phyloP scores from a whole-genome alignment of 129 eudicot genomes.

The Centaurea solstitialis region DNA sequence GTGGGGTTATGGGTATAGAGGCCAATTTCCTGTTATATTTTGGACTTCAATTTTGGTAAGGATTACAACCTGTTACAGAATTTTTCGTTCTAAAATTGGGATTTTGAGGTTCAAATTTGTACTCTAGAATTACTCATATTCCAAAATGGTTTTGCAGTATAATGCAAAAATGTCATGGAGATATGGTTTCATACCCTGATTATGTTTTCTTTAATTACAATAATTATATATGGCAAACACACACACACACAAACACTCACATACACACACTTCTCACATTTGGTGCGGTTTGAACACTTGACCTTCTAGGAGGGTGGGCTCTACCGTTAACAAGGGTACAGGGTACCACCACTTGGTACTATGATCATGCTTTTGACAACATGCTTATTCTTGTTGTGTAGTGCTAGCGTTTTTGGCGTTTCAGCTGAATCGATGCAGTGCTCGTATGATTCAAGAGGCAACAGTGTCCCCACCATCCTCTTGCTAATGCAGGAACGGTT shows the following conservation, averaged over 20 bases:
- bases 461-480: conserved; percentile 91
- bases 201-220: neutral
- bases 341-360: too few relatives aligned
- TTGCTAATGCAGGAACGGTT: conserved; percentile 86
- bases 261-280: neutral
- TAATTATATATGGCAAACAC: neutral
- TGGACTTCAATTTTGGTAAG: neutral
- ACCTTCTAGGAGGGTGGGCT: too few relatives aligned
- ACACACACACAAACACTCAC: neutral
- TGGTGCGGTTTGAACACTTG: too few relatives aligned
- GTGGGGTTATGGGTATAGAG: too few relatives aligned
- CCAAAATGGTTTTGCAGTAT: neutral
- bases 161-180: neutral
- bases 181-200: neutral
- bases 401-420: conserved; percentile 83
- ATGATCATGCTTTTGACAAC: neutral
- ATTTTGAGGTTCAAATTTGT: neutral
- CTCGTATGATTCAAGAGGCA: conserved; percentile 80
- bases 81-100: neutral
- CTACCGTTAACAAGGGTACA: too few relatives aligned
- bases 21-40: too few relatives aligned
- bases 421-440: conserved; percentile 96
- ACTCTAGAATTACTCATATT: neutral
- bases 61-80: conserved; percentile 1
- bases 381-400: conserved; percentile 32